phyloP scores from a whole-genome alignment of 2,329 filamentous ascomycete species.

The Epichloe gansuensis region DNA sequence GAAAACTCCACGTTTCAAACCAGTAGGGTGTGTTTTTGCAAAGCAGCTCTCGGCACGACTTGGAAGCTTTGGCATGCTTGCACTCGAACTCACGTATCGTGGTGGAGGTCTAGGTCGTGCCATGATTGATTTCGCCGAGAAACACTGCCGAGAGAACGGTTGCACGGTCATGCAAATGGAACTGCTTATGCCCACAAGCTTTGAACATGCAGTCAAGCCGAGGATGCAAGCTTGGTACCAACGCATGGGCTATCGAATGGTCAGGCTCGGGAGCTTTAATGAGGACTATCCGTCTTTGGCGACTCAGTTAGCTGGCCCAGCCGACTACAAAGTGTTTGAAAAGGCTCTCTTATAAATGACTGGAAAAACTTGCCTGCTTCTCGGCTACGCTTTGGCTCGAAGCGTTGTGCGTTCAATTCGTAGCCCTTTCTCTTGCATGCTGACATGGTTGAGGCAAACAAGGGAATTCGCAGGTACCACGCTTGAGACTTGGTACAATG shows the following conservation, averaged over 20 bases:
- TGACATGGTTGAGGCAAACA: too few relatives aligned
- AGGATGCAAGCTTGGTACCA: slow-evolving; percentile 17
- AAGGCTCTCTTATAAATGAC: slow-evolving; percentile 9
- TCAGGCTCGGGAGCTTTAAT: slow-evolving; percentile 15
- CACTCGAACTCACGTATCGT: slow-evolving; percentile 12
- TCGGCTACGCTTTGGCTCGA: too few relatives aligned
- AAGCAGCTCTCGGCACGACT: slow-evolving; percentile 10
- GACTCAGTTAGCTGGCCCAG: slow-evolving; percentile 14
- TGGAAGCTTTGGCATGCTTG: slow-evolving; percentile 18
- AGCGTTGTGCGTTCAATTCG: too few relatives aligned
- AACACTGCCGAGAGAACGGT: slow-evolving; percentile 13
- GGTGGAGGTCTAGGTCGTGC: slow-evolving; percentile 14
- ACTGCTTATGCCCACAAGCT: slow-evolving; percentile 15
- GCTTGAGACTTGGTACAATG: too few relatives aligned
- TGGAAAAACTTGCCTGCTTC: too few relatives aligned
- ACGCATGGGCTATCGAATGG: slow-evolving; percentile 16
- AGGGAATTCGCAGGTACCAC: too few relatives aligned
- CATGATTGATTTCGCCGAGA: slow-evolving; percentile 16
- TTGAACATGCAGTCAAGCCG: slow-evolving; percentile 15
- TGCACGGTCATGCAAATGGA: slow-evolving; percentile 18
- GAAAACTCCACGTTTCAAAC: neutral
- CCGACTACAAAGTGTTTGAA: slow-evolving; percentile 17
- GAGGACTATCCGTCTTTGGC: slow-evolving; percentile 17
- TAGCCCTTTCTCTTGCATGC: too few relatives aligned
- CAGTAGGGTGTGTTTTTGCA: slow-evolving; percentile 16